A percentile compares a stretch with the other conserved stretches of the same genome.
Evolutionary conservation across 192 early-diverging fungal species (phyloP).

Genomic region (Coemansia brasiliensis): DNA sequence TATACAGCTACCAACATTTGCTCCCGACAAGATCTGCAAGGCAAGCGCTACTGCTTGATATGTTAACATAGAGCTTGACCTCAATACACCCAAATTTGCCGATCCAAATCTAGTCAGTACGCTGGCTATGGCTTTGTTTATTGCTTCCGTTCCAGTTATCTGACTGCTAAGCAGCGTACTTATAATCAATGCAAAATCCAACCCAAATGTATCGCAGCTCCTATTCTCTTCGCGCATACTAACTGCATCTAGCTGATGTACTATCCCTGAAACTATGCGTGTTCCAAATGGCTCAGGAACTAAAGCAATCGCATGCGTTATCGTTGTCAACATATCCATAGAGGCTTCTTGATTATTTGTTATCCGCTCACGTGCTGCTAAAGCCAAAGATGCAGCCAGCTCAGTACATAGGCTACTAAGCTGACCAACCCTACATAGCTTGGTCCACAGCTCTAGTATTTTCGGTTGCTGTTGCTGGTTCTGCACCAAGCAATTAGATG

Average conservation of each 20-base stretch:
- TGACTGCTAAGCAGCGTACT: constrained; percentile 7
- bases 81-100: not conserved
- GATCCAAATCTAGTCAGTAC: constrained; percentile 3
- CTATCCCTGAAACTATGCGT: constrained; percentile 14
- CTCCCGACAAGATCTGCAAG: constrained; percentile 31
- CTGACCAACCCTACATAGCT: constrained; percentile 44
- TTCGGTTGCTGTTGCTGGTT: not conserved
- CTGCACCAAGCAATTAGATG: constrained; percentile 3
- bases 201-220: not conserved
- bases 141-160: not conserved
- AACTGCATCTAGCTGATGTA: constrained; percentile 20
- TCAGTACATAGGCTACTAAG: constrained; percentile 16
- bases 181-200: constrained; percentile 5
- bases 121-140: constrained; percentile 17
- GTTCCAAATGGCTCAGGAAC: constrained; percentile 22
- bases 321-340: not conserved
- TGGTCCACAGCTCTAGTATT: constrained; percentile 28
- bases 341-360: not conserved
- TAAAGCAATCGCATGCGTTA: not conserved
- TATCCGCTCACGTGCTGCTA: constrained; percentile 1
- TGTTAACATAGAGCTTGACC: constrained; percentile 3
- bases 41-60: constrained; percentile 31
- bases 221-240: not conserved
- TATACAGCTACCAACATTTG: not conserved
- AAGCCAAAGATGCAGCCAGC: constrained; percentile 24